Evolutionary conservation across 495 filamentous ascomycete species (phyloP), one percentile per base, ranked within the genome.

Genomic region (Penicillium alfredii): DNA sequence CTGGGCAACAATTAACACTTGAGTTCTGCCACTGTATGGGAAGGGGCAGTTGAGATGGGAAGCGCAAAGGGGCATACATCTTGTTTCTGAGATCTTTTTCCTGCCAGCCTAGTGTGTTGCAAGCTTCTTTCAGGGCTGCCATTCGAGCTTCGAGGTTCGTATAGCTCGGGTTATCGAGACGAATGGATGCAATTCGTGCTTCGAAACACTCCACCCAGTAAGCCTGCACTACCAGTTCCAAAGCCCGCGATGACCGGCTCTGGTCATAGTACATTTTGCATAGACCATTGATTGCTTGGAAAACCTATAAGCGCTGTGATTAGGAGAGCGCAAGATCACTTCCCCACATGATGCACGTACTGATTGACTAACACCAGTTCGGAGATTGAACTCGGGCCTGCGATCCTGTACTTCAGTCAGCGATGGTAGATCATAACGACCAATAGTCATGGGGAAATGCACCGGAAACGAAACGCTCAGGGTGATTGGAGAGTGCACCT

Each of bases 141-240:
- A 53, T 48, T 14, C 49, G 44, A 12, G 41, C 37, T 24, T 53
- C 49, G 5, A 38, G 42, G 8, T 19, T 35, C 1, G 49, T 44
- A 15, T 37, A 30, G 8, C 13, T 25, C 4, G 44, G 49, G 11
- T 45, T 42, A 13, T 53, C 40, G 6, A 48, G 26, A 2, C 34
- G 49, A 10, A 53, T 24, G 44, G 15, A 47, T 36, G n/a, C n/a
- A n/a, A n/a, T n/a, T n/a, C n/a, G n/a, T n/a, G n/a, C n/a, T n/a
- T n/a, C n/a, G 30, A 33, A 49, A n/a, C 45, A 49, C 18, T 53
- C 49, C 5, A 49, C 35, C 49, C 49, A 53, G 28, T 49, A 53
- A 8, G 49, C 45, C 23, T 53, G 49, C 12, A 53, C 45, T 19
- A 53, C 40, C 45, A 53, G 49, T 28, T 53, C 49, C 10, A 53